A percentile compares a stretch with the other conserved stretches of the same genome.
These are phyloP conservation scores for Globisporangium cylindrosporum DNA, from an alignment of 352 stramenopile genomes.

Conservation along the genomic window DNA sequence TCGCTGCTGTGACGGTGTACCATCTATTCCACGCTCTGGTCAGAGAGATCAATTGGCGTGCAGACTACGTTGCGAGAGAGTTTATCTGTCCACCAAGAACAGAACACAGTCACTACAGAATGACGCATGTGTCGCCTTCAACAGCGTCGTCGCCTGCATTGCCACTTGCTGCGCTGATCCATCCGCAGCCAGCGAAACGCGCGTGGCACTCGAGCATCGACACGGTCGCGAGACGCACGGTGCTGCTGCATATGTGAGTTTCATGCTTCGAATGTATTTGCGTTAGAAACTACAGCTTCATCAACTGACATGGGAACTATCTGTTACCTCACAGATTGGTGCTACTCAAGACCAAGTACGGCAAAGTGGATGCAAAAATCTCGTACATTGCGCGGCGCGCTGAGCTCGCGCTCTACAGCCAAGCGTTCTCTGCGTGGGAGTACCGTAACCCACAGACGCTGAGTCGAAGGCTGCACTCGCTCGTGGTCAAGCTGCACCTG, in stretches of 20 bases:
- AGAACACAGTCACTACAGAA: neutral
- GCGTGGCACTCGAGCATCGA: conserved; percentile 44
- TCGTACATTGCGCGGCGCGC: conserved; percentile 58
- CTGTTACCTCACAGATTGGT: conserved; percentile 28
- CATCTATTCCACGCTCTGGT: neutral
- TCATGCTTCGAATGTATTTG: neutral
- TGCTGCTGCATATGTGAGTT: conserved; percentile 59
- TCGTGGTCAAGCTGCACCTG: conserved; percentile 61
- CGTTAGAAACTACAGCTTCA: neutral
- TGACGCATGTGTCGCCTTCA: conserved; percentile 10
- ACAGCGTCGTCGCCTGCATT: neutral
- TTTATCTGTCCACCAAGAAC: neutral
- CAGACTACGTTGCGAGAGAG: too few species aligned
- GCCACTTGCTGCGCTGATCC: conserved; percentile 6
- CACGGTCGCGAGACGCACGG: conserved; percentile 31
- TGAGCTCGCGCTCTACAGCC: conserved; percentile 52
- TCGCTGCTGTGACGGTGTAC: neutral
- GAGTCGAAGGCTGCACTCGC: conserved; percentile 48
- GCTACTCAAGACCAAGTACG: conserved; percentile 63
- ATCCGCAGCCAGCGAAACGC: conserved; percentile 22
- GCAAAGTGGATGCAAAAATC: conserved; percentile 53
- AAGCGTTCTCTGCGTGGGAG: conserved; percentile 46
- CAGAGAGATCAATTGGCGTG: neutral
- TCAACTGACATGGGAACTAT: neutral
- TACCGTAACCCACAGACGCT: conserved; percentile 59